Percentiles rank a stretch among this genome's conserved stretches.
Evolutionary conservation across 2,329 filamentous ascomycete genomes (phyloP).

Genomic region (Aspergillus thermomutatus): DNA sequence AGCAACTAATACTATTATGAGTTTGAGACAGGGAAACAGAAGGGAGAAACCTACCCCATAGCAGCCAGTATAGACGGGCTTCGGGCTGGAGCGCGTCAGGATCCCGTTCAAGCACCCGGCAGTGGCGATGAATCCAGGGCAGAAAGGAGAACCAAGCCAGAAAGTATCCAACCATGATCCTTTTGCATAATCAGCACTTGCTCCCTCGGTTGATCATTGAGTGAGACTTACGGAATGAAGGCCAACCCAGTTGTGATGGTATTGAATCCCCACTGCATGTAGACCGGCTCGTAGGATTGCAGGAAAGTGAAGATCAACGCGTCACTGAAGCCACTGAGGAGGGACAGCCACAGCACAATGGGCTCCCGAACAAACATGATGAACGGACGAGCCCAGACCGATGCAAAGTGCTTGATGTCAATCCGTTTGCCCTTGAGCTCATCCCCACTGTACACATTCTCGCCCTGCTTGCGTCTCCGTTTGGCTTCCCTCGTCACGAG

Average conservation of each 20-base stretch:
- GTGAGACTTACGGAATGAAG: slow-evolving; percentile 15
- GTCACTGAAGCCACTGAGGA: slow-evolving; percentile 70
- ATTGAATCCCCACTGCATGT: slow-evolving; percentile 21
- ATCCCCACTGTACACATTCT: slow-evolving; percentile 65
- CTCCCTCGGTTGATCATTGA: not conserved
- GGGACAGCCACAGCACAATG: slow-evolving; percentile 67
- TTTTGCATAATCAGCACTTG: not conserved
- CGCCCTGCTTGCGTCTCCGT: slow-evolving; percentile 48
- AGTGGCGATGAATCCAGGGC: slow-evolving; percentile 45
- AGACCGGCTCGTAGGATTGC: slow-evolving; percentile 64
- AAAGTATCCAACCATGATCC: slow-evolving; percentile 52
- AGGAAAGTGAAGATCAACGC: slow-evolving; percentile 77
- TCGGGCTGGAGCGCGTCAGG: not conserved
- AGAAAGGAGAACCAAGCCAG: slow-evolving; percentile 53
- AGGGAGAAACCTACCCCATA: not conserved
- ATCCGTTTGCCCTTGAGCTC: slow-evolving; percentile 50
- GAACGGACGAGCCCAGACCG: slow-evolving; percentile 63
- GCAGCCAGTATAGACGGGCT: not conserved
- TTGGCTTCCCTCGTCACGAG: slow-evolving; percentile 59
- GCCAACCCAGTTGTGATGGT: slow-evolving; percentile 18
- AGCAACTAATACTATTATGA: slow-evolving; percentile 47
- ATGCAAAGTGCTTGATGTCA: slow-evolving; percentile 33
- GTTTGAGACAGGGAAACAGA: not conserved
- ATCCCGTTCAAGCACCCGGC: slow-evolving; percentile 31
- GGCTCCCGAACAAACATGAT: slow-evolving; percentile 72